Conservation (phyloP, 805 yeast species). For the Nakazawaea laoshanensis region DNA sequence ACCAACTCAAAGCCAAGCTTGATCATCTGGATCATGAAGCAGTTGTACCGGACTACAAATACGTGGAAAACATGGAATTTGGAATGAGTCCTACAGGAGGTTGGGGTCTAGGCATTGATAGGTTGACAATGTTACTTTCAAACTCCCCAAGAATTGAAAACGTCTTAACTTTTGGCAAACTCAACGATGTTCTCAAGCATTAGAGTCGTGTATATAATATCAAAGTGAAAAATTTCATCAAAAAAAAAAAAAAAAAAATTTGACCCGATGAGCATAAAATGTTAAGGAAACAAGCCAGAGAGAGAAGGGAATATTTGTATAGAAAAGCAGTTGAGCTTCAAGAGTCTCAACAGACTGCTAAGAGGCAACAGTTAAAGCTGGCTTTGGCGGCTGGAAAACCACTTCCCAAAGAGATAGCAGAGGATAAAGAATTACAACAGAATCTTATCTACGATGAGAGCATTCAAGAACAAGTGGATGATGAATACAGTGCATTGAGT, state of each 20-base stretch:
- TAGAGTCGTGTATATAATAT: slow-evolving; percentile 16
- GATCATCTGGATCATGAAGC: slow-evolving; percentile 51
- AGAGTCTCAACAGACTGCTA: slow-evolving; percentile 78
- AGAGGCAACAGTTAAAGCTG: slow-evolving; percentile 76
- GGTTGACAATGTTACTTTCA: slow-evolving; percentile 74
- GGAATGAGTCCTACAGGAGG: slow-evolving; percentile 99
- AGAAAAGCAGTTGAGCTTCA: slow-evolving; percentile 84
- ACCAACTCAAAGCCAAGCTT: slow-evolving; percentile 43
- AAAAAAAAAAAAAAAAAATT: slow-evolving; percentile 1
- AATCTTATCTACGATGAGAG: slow-evolving; percentile 86
- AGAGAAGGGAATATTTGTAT: slow-evolving; percentile 88
- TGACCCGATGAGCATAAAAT: slow-evolving; percentile 16
- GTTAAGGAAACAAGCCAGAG: slow-evolving; percentile 93
- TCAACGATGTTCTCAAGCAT: slow-evolving; percentile 63
- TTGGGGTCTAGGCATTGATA: slow-evolving; percentile 92
- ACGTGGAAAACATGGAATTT: slow-evolving; percentile 73
- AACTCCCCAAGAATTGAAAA: slow-evolving; percentile 60
- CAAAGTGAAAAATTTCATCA: not conserved
- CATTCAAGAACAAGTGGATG: slow-evolving; percentile 63
- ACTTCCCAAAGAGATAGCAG: slow-evolving; percentile 82
- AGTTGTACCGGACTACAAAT: slow-evolving; percentile 63
- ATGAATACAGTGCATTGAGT: slow-evolving; percentile 80
- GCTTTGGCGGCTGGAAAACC: slow-evolving; percentile 91
- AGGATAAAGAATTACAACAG: slow-evolving; percentile 71
- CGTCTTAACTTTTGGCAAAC: slow-evolving; percentile 67